These are phyloP conservation scores for Backusella sp. DNA, from an alignment of 192 early-diverging fungal genomes.

Conservation along the genomic window DNA sequence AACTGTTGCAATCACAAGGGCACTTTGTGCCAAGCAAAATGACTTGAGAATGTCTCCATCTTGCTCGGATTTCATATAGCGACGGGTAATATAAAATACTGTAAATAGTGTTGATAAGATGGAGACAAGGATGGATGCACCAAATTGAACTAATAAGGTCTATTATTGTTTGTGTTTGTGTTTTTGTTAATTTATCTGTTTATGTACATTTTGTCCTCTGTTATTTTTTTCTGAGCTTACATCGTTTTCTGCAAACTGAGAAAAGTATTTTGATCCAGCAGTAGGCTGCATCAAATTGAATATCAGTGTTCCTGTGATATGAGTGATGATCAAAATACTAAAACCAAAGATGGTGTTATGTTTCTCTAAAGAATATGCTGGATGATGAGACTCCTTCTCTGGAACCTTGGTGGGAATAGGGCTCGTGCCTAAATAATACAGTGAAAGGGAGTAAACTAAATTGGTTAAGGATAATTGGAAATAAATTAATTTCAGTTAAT, in stretches of 20 bases:
- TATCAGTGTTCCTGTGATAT: slow-evolving; percentile 33
- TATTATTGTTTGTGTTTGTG: background rate
- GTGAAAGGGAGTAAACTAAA: slow-evolving; percentile 44
- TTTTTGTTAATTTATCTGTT: background rate
- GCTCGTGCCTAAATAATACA: slow-evolving; percentile 30
- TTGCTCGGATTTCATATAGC: slow-evolving; percentile 35
- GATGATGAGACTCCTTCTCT: background rate
- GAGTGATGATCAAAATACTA: slow-evolving; percentile 24
- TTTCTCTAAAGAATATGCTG: slow-evolving; percentile 31
- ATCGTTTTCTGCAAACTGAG: background rate
- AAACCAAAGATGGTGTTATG: slow-evolving; percentile 29
- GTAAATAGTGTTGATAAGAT: slow-evolving; percentile 20
- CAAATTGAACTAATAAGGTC: slow-evolving; percentile 7
- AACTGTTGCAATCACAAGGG: slow-evolving; percentile 59
- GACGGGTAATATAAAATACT: slow-evolving; percentile 30
- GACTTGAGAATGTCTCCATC: slow-evolving; percentile 60
- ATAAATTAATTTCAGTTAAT: slow-evolving; percentile 40
- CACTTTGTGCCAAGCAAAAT: slow-evolving; percentile 50
- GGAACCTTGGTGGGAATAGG: background rate
- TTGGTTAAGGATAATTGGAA: slow-evolving; percentile 22
- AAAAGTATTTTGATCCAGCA: slow-evolving; percentile 22
- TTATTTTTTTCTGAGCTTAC: background rate
- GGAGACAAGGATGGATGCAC: slow-evolving; percentile 30
- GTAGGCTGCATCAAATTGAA: slow-evolving; percentile 35
- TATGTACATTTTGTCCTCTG: background rate